A percentile compares a stretch with the other conserved stretches of the same genome.
phyloP scores from a whole-genome alignment of 2,329 filamentous ascomycete species.

The Pyrenochaeta sp. region DNA sequence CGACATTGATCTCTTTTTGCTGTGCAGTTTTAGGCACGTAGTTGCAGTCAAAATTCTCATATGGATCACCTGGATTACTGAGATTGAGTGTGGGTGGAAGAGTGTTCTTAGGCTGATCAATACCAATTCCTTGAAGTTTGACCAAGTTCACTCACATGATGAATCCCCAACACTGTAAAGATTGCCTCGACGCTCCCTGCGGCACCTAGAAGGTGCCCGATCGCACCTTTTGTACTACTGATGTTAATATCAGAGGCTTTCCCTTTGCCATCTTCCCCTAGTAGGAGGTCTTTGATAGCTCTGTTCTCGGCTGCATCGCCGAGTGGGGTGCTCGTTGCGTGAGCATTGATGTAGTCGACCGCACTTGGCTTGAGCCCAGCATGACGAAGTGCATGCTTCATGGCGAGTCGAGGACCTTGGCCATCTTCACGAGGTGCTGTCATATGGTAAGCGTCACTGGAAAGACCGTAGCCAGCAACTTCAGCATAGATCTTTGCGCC shows the following conservation, averaged over 20 bases:
- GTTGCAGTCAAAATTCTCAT: conserved; percentile 78
- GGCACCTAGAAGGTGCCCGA: conserved; percentile 90
- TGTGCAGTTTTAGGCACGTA: conserved; percentile 80
- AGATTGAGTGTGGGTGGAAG: conserved; percentile 91
- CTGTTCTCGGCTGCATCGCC: conserved; percentile 89
- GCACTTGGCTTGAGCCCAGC: conserved; percentile 72
- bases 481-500: conserved; percentile 89
- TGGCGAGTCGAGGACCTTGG: conserved; percentile 80
- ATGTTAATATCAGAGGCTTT: conserved; percentile 75
- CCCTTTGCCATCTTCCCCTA: conserved; percentile 73
- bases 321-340: conserved; percentile 86
- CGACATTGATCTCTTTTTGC: conserved; percentile 73
- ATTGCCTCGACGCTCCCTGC: conserved; percentile 90
- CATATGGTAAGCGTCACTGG: conserved; percentile 91
- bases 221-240: conserved; percentile 92
- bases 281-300: conserved; percentile 80
- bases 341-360: conserved; percentile 94
- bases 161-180: conserved; percentile 81
- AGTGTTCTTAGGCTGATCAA: conserved; percentile 64
- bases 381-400: conserved; percentile 81
- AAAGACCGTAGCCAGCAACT: conserved; percentile 86
- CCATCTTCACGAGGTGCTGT: conserved; percentile 88
- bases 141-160: conserved; percentile 69
- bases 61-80: conserved; percentile 65
- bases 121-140: neutral